Conservation (phyloP, 305 asterid species). For the Striga hermonthica region DNA sequence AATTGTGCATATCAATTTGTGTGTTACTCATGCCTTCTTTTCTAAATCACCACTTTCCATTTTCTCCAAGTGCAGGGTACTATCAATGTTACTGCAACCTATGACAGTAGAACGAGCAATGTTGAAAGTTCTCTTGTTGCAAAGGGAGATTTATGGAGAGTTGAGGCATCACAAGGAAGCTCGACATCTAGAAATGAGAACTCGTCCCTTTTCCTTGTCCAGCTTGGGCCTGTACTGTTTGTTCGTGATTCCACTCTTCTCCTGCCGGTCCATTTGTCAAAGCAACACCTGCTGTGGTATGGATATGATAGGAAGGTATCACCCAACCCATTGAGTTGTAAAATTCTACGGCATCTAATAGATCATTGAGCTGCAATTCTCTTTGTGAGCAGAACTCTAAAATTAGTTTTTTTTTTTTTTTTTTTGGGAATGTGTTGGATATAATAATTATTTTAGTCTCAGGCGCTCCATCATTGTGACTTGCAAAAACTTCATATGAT, state of each 20-base stretch:
- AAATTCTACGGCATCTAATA: background rate
- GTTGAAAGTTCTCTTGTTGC: conserved; percentile 81
- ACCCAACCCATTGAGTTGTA: conserved; percentile 14
- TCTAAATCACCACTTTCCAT: background rate
- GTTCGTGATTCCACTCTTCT: conserved; percentile 96
- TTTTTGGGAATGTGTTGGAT: conserved; percentile 14
- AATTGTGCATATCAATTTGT: background rate
- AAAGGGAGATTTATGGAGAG: conserved; percentile 96
- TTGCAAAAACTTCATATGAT: background rate
- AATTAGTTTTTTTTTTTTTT: conserved; percentile 10
- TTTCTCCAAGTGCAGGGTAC: conserved; percentile 58
- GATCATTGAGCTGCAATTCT: conserved; percentile 2
- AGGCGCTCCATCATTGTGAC: conserved; percentile 1
- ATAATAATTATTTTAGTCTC: conserved; percentile 1
- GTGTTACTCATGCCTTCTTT: background rate
- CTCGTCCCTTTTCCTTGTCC: conserved; percentile 83
- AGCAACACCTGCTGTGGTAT: conserved; percentile 96
- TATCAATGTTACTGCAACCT: conserved; percentile 73
- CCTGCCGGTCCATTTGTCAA: conserved; percentile 89
- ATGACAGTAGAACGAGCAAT: conserved; percentile 67
- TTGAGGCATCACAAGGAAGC: conserved; percentile 91
- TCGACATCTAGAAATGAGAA: conserved; percentile 69
- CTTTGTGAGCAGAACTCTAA: background rate
- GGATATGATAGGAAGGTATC: conserved; percentile 97
- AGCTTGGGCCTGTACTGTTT: conserved; percentile 95